Conservation (phyloP, 495 filamentous ascomycete species). For the Astrothelium macrocarpum region DNA sequence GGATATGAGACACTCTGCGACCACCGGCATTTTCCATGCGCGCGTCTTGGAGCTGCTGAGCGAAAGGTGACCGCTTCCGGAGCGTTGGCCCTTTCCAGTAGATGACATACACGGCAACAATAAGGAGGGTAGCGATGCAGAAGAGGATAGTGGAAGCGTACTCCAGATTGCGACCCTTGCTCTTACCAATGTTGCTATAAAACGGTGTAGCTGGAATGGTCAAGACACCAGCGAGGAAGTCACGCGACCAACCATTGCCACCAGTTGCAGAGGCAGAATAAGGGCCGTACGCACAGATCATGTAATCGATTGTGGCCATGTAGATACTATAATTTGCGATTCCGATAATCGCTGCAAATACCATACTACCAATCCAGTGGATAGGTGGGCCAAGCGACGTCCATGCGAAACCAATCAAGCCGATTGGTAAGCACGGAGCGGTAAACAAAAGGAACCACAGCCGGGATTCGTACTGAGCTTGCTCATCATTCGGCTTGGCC, state of each 20-base stretch:
- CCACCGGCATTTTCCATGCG: conserved; percentile 15
- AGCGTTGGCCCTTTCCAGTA: conserved; percentile 66
- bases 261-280: conserved; percentile 73
- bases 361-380: conserved; percentile 57
- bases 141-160: conserved; percentile 65
- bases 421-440: conserved; percentile 56
- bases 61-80: conserved; percentile 61
- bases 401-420: conserved; percentile 62
- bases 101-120: conserved; percentile 63
- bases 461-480: conserved; percentile 49
- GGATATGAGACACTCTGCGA: conserved; percentile 8
- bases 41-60: conserved; percentile 39
- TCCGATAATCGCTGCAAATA: conserved; percentile 54
- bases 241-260: conserved; percentile 64
- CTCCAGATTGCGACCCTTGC: conserved; percentile 55
- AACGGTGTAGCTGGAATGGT: conserved; percentile 68
- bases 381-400: conserved; percentile 46
- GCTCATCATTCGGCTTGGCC: conserved; percentile 46
- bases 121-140: conserved; percentile 58
- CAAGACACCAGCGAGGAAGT: conserved; percentile 73
- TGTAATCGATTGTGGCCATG: conserved; percentile 79
- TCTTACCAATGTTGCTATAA: conserved; percentile 37
- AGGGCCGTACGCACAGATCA: conserved; percentile 70
- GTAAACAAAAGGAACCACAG: conserved; percentile 50
- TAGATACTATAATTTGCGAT: conserved; percentile 62